phyloP scores from a whole-genome alignment of 495 filamentous ascomycete species.

The Tuber umbilicatum region DNA sequence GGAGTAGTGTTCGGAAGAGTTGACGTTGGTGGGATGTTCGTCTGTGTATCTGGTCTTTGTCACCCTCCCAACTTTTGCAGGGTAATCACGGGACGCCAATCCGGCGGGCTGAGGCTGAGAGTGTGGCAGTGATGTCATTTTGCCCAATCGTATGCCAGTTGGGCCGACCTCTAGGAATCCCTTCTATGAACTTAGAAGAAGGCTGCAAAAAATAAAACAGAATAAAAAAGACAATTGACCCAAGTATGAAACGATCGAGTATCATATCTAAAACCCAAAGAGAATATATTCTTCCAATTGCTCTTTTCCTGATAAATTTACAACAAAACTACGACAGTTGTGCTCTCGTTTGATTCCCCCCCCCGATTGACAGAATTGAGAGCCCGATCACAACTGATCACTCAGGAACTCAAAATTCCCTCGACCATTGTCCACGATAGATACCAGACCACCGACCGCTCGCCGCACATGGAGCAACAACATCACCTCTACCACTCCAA shows the following conservation, averaged over 20 bases:
- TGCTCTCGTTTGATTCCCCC: not conserved
- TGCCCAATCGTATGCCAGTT: not conserved
- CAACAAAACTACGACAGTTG: not conserved
- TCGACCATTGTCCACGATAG: not conserved
- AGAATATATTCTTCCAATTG: not conserved
- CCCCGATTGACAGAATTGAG: not conserved
- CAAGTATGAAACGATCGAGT: constrained; percentile 1
- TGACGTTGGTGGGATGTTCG: constrained; percentile 3
- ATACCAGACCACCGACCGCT: not conserved
- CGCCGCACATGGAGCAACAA: not conserved
- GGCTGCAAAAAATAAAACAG: not conserved
- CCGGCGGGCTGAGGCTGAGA: not conserved
- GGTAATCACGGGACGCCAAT: not conserved
- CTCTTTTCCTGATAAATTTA: not conserved
- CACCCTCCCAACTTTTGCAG: not conserved
- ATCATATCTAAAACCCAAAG: not conserved
- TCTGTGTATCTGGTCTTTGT: not conserved
- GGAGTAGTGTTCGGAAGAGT: not conserved
- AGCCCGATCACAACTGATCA: not conserved
- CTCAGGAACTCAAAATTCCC: not conserved
- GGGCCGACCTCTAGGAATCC: not conserved
- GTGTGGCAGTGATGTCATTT: not conserved
- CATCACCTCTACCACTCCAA: not conserved
- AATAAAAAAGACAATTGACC: not conserved
- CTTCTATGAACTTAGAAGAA: not conserved